Conservation (phyloP, 2,329 filamentous ascomycete genomes). For the Aureobasidium lini region DNA sequence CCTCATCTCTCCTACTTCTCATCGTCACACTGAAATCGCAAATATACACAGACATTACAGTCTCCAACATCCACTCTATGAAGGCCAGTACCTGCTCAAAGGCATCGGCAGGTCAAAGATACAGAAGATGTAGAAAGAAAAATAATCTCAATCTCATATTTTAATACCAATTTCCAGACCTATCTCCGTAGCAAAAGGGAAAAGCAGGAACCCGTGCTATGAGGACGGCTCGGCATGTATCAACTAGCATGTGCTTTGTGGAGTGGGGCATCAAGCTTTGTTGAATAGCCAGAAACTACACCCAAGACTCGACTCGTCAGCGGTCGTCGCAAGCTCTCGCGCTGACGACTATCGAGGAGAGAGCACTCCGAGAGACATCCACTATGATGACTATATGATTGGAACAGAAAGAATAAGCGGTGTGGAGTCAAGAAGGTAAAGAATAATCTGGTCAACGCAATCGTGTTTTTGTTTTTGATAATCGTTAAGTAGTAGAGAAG, state of each 20-base stretch:
- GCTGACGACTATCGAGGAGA: background rate
- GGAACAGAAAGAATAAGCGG: background rate
- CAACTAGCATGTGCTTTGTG: background rate
- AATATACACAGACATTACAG: no score
- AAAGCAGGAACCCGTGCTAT: no score
- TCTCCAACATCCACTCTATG: no score
- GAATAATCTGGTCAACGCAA: background rate
- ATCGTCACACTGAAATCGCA: no score
- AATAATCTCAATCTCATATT: no score
- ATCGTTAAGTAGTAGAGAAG: conserved; percentile 4
- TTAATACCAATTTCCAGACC: no score
- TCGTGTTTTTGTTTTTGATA: conserved; percentile 7
- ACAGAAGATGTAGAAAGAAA: no score
- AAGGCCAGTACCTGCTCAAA: no score
- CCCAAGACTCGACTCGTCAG: background rate
- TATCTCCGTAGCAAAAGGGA: no score
- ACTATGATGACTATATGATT: no score
- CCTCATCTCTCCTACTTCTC: no score
- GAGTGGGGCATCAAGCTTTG: background rate
- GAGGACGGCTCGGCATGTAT: background rate
- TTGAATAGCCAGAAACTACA: background rate
- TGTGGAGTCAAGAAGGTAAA: background rate
- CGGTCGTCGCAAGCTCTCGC: background rate
- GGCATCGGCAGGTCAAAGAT: no score
- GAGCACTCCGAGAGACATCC: background rate